Base-by-base conservation (phyloP, 768 basidiomycete genomes). In the Serpula lacrymans region DNA sequence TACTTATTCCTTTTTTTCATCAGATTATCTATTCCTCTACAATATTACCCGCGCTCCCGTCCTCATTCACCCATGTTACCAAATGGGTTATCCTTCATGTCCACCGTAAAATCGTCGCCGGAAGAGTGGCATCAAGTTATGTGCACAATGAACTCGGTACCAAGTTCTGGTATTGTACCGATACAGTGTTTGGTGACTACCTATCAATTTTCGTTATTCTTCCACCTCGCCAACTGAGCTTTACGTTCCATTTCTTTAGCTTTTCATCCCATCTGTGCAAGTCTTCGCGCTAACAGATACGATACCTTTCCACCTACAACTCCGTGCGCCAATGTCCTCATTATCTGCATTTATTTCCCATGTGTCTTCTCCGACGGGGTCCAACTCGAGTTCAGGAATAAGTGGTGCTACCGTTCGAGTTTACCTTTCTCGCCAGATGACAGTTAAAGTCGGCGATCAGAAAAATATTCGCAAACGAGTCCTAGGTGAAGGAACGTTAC, bases 221-320 rank as follows among this genome's bases (percentile, higher is more conserved):
- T 22, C 12, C 16, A 24, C 32, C 43, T 41, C 12, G 20, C 43
- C 20, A 35, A 23, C 14, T 11, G 4, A 22, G 16, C 5, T 37
- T 46, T 7, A 6, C 3, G 33, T 10, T 9, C 40, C 24, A 28
- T 16, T 2, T 18, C 43, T 32, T 46, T 27, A 85, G 83, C 54
- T 84, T 9, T 78, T 84, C 53, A 62, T 84, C 13, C 84, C 83
- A 9, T 66, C 69, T 5, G 70, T 69, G 10, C 73, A 72, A 34
- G 68, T 74, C 13, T 85, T 72, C 57, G 72, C 74, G 6, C 29
- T 81, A 21, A 52, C 63, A 8, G 79, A 84, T 46, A 66, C 63
- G 12, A 80, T 85, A 7, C 80, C 81, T 6, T 78, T 84, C 56
- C 79, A 83, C 50, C 52, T 86, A 13, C 84, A 84, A 47, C 63